Percentiles rank a stretch among this genome's conserved stretches.
These are phyloP conservation scores for Xylaria bambusicola DNA, from an alignment of 495 filamentous ascomycete species.

Conservation along the genomic window DNA sequence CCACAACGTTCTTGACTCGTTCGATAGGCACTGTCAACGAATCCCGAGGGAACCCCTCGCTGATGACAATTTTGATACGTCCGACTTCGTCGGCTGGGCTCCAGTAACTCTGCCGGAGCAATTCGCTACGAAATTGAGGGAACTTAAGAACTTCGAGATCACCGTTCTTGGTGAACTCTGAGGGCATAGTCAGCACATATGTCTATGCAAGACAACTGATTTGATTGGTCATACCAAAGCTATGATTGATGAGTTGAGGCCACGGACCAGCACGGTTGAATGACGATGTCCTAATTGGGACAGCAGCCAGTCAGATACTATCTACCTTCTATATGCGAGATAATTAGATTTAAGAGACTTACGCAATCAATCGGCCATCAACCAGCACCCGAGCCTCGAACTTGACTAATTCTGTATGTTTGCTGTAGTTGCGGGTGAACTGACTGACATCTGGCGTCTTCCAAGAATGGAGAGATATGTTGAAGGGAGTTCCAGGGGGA, in stretches of 20 bases:
- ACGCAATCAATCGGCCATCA: slow-evolving; percentile 70
- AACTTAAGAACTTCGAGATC: slow-evolving; percentile 68
- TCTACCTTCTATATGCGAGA: background rate
- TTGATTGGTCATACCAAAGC: slow-evolving; percentile 44
- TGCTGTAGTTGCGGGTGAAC: slow-evolving; percentile 60
- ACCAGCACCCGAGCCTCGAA: slow-evolving; percentile 71
- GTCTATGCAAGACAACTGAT: background rate
- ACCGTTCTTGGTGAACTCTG: slow-evolving; percentile 64
- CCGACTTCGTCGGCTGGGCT: slow-evolving; percentile 70
- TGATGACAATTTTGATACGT: slow-evolving; percentile 74
- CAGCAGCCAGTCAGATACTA: slow-evolving; percentile 5
- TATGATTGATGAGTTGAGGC: slow-evolving; percentile 56
- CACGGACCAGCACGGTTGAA: slow-evolving; percentile 60
- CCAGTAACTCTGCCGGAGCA: slow-evolving; percentile 72
- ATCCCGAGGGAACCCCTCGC: slow-evolving; percentile 66
- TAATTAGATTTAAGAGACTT: slow-evolving; percentile 30
- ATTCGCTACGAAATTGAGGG: slow-evolving; percentile 70
- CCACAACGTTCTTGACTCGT: slow-evolving; percentile 70
- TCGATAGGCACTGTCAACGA: slow-evolving; percentile 60
- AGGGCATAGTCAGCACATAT: background rate
- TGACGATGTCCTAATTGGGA: slow-evolving; percentile 49
- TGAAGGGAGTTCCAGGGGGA: slow-evolving; percentile 60
- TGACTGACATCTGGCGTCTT: slow-evolving; percentile 64
- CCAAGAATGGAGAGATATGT: slow-evolving; percentile 83
- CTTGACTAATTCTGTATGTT: slow-evolving; percentile 60